Percentiles rank a stretch among this genome's conserved stretches.
Conservation (phyloP, 768 basidiomycete genomes). For the Rubroboletus pulcherrimus region DNA sequence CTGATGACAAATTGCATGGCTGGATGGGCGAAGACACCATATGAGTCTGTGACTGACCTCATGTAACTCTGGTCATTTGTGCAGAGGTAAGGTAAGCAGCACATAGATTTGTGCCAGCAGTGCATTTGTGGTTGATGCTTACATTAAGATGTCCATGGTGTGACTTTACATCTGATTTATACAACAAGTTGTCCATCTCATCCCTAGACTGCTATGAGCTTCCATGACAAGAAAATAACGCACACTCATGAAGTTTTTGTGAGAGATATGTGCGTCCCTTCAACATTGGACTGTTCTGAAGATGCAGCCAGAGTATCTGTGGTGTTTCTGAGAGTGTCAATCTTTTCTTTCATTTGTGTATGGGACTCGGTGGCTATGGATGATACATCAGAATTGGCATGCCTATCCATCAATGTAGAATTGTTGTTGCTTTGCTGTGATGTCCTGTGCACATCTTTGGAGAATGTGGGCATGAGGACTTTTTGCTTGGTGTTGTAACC, state of each 20-base stretch:
- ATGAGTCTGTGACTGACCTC: neutral
- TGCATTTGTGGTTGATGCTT: neutral
- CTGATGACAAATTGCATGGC: no score
- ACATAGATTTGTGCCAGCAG: neutral
- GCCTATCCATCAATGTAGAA: neutral
- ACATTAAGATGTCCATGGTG: neutral
- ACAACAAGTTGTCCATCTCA: neutral
- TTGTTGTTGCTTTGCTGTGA: neutral
- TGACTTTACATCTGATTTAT: neutral
- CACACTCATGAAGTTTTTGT: neutral
- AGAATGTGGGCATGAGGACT: no score
- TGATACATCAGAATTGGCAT: neutral
- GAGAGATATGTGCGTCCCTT: neutral
- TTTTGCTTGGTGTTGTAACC: no score
- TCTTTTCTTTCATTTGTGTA: neutral
- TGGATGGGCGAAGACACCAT: no score
- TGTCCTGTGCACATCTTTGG: no score
- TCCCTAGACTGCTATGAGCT: constrained; percentile 3
- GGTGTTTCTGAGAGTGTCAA: neutral
- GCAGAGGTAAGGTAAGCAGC: neutral
- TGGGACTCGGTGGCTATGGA: neutral
- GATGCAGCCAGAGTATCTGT: neutral
- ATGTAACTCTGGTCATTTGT: neutral
- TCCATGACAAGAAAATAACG: neutral
- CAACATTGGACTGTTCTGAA: neutral